Percentiles rank a stretch among this genome's conserved stretches.
These are phyloP conservation scores for Alternaria triticina DNA, from an alignment of 2,329 filamentous ascomycete genomes.

Conservation along the genomic window DNA sequence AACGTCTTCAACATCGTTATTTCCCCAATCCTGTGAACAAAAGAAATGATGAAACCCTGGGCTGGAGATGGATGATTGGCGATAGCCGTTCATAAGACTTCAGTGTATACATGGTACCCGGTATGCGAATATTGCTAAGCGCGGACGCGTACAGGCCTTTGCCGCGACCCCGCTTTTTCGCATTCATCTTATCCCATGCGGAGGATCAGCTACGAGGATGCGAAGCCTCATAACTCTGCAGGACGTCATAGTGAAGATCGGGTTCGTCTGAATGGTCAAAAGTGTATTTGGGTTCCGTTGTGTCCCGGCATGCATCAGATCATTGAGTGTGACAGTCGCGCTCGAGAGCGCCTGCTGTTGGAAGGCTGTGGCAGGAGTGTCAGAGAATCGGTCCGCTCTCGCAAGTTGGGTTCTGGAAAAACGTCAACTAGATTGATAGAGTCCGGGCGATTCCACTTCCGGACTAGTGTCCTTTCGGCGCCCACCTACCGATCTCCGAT, in stretches of 20 bases:
- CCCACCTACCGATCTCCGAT: neutral
- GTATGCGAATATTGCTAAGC: neutral
- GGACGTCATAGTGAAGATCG: slow-evolving; percentile 2
- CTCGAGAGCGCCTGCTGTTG: neutral
- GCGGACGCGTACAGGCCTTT: slow-evolving; percentile 1
- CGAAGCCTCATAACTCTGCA: neutral
- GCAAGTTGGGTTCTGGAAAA: neutral
- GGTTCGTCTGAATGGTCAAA: neutral
- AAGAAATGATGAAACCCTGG: neutral
- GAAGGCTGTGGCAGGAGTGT: neutral
- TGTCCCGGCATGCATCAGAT: neutral
- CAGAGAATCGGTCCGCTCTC: neutral
- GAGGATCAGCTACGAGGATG: slow-evolving; percentile 11
- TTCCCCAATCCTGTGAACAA: neutral
- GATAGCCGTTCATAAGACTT: neutral
- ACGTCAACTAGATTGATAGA: neutral
- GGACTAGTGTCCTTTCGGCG: neutral
- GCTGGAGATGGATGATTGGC: neutral
- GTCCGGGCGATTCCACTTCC: neutral
- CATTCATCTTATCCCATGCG: slow-evolving; percentile 7
- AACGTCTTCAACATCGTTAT: slow-evolving; percentile 5
- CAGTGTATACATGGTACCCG: neutral
- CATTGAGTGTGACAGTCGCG: neutral
- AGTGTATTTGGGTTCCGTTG: neutral
- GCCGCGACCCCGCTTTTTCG: slow-evolving; percentile 13